Conservation (phyloP, 2,329 filamentous ascomycete species). For the Albifimbria verrucaria region DNA sequence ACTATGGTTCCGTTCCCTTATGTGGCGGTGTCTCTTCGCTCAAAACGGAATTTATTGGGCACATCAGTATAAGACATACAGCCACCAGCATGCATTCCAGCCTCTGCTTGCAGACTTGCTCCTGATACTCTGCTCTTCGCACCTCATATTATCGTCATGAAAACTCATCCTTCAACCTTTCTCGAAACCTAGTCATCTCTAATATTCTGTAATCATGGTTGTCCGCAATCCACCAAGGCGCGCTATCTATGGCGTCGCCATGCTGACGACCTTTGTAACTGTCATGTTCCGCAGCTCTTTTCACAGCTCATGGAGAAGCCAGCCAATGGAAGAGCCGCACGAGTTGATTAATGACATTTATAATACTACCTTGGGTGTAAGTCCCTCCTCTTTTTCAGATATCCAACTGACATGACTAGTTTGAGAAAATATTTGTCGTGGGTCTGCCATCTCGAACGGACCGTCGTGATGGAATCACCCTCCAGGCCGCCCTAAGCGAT, state of each 20-base stretch:
- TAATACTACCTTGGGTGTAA: not conserved
- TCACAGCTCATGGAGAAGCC: not conserved
- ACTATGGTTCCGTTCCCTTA: too few species aligned
- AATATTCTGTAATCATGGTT: too few species aligned
- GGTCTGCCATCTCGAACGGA: conserved; percentile 49
- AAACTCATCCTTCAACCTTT: too few species aligned
- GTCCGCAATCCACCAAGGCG: not conserved
- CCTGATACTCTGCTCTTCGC: too few species aligned
- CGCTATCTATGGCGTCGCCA: not conserved
- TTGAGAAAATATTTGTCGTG: conserved; percentile 50
- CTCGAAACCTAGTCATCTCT: too few species aligned
- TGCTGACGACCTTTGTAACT: not conserved
- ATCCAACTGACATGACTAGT: conserved; percentile 29
- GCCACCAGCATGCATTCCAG: too few species aligned
- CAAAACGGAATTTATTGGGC: too few species aligned
- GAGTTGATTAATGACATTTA: not conserved
- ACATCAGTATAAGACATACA: too few species aligned
- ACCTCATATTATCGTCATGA: too few species aligned
- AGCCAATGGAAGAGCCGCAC: not conserved
- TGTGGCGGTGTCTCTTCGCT: too few species aligned
- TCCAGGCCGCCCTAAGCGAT: conserved; percentile 42
- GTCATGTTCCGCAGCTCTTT: not conserved
- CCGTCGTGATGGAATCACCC: conserved; percentile 45
- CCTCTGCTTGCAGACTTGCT: too few species aligned
- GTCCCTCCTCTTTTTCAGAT: not conserved